Conservation (phyloP, 768 basidiomycete genomes). For the Leccinum olivaceopallidum region DNA sequence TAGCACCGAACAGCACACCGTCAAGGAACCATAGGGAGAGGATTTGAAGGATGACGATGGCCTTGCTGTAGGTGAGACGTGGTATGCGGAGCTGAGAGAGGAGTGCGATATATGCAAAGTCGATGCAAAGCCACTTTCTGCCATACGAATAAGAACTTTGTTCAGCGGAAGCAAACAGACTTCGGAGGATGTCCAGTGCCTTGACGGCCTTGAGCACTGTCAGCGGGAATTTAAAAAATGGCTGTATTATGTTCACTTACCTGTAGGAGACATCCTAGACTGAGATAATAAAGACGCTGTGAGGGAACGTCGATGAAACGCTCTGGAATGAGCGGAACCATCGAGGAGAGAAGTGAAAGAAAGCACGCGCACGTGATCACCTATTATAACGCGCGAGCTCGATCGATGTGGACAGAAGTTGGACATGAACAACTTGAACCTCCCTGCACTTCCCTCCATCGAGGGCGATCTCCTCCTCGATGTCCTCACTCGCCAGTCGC, state of each 20-base stretch:
- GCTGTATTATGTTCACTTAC: slow-evolving; percentile 36
- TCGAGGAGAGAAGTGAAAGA: slow-evolving; percentile 2
- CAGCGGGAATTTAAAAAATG: not conserved
- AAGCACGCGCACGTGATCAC: slow-evolving; percentile 19
- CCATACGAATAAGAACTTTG: slow-evolving; percentile 46
- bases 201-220: slow-evolving; percentile 63
- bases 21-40: slow-evolving; percentile 61
- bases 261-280: slow-evolving; percentile 75
- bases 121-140: slow-evolving; percentile 73
- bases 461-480: slow-evolving; percentile 60
- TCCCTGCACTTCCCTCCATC: slow-evolving; percentile 55
- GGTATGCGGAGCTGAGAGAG: slow-evolving; percentile 73
- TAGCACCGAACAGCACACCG: slow-evolving; percentile 70
- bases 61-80: slow-evolving; percentile 63
- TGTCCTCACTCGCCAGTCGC: slow-evolving; percentile 52
- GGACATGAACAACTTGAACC: slow-evolving; percentile 29
- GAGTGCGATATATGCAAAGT: slow-evolving; percentile 56
- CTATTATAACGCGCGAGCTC: not conserved
- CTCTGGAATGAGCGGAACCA: slow-evolving; percentile 66
- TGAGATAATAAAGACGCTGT: slow-evolving; percentile 76
- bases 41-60: slow-evolving; percentile 65
- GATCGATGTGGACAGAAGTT: slow-evolving; percentile 3
- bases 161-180: slow-evolving; percentile 46
- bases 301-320: slow-evolving; percentile 73
- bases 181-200: slow-evolving; percentile 64